Evolutionary conservation across 768 basidiomycete genomes (phyloP), one percentile per base, ranked within the genome.

Genomic region (Boletus bicolor): DNA sequence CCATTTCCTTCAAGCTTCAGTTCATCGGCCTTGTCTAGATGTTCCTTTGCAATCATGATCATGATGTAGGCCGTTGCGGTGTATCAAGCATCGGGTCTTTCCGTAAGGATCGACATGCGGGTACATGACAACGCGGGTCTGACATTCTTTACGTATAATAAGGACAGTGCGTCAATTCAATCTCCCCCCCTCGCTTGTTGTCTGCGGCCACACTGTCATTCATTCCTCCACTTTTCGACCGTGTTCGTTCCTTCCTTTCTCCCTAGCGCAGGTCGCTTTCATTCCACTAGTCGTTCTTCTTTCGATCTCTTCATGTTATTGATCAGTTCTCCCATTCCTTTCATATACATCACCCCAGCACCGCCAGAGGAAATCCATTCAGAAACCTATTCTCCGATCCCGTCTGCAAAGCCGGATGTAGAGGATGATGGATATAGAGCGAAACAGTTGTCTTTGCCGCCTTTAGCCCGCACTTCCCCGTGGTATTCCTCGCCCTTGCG

Each of bases 1-100:
- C 80, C 79, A 59, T 93, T 96, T 17, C 93, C 94, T 64, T 87
- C 80, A 8, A 73, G 71, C 71, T 95, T 97, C 51, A 87, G 72
- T 45, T 81, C 79, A 28, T 81, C 80, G 15, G 87, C 87, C 57
- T 76, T 72, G 32, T 59, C 65, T 14, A 89, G 72, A 49, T 62
- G 69, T 54, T 73, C 71, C 83, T 85, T 58, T 55, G 50, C 24
- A 21, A 57, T 26, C 51, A 60, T 52, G 44, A 57, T 26, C 51
- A 60, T 52, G 44, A 36, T 53, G 54, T 48, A 14, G 35, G 14
- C 24, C 21, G 21, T 26, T 35, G 44, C 17, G 11, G 34, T 10
- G 15, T 32, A 14, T 54, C 34, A 12, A 19, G 19, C 45, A 35
- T 50, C 51, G 51, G 51, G 24, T 19, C 28, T 30, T 50, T 19